Evolutionary conservation across 164 flowering plant species (phyloP), one percentile per base, ranked within the genome.

Genomic region (Sedum album): DNA sequence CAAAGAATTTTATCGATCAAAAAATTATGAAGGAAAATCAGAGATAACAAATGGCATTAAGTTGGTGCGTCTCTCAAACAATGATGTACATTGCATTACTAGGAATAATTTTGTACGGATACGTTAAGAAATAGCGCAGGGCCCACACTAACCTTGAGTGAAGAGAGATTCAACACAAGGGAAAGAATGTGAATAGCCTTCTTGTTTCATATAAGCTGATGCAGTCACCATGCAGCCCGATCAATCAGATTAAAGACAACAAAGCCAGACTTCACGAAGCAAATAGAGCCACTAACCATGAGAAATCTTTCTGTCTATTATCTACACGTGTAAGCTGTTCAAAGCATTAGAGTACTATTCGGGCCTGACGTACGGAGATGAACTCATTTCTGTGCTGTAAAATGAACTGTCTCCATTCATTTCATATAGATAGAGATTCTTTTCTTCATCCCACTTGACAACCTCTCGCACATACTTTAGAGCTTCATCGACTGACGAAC

Each of bases 381-480:
- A 75, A 63, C 84, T 77, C 73, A 76, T 23, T 21, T 83, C 84
- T 9, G 81, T 79, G 35, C 83, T 81, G 68, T 81, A 83, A 67
- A 74, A 79, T 13, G 86, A 83, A 23, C 79, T 81, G 20, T 79
- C 83, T 28, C 39, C 79, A 42, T 1, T 46, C 25, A 66, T 69
- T 26, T 71, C 77, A 48, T 79, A 81, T 13, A 55, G 8, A 28
- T 73, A 72, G 2, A 72, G 73, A 38, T 75, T 77, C 73, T 77
- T 85, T 73, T 80, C 88, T 33, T 85, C 86, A 3, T 82, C 82
- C 87, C 91, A 86, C 73, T 76, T 86, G 21, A 86, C 72, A 11
- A 86, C 79, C 69, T 83, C 91, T 72, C 76, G 76, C 6, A 77
- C 72, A 70, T 75, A 86, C 68, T 75, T 86, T 71, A 86, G 74